Conservation (phyloP, 1,284 basidiomycete species). For the Porodaedalea pini region DNA sequence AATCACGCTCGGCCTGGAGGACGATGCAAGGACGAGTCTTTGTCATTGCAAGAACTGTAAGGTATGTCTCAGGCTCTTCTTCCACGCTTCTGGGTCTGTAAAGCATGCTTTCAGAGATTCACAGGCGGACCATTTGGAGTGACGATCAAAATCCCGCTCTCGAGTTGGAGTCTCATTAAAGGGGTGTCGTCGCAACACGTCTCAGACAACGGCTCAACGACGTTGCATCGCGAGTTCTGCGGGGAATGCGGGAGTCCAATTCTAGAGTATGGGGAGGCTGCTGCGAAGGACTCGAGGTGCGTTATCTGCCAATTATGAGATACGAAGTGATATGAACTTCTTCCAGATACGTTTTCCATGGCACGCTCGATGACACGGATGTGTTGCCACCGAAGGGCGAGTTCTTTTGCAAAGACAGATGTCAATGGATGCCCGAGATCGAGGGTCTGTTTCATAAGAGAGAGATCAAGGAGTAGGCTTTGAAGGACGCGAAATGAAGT, state of each 20-base stretch:
- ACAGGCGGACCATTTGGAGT: constrained; percentile 27
- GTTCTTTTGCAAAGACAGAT: constrained; percentile 29
- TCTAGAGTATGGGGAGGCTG: constrained; percentile 25
- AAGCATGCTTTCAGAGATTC: constrained; percentile 24
- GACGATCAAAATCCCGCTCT: constrained; percentile 26
- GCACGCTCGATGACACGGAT: constrained; percentile 26
- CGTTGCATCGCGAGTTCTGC: constrained; percentile 29
- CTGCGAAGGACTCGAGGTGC: background rate
- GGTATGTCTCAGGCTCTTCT: constrained; percentile 19
- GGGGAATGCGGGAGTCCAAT: constrained; percentile 25
- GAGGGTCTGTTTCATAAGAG: constrained; percentile 13
- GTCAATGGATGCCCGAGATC: constrained; percentile 27
- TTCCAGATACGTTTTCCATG: constrained; percentile 23
- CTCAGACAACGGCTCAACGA: constrained; percentile 28
- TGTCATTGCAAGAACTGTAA: constrained; percentile 32
- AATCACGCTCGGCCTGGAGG: constrained; percentile 23
- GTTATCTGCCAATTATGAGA: constrained; percentile 14
- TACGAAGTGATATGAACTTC: constrained; percentile 6
- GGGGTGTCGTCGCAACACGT: constrained; percentile 25
- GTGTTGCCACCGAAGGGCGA: constrained; percentile 30
- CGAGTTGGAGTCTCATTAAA: constrained; percentile 23
- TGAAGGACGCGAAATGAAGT: no score
- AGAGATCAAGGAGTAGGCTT: constrained; percentile 13
- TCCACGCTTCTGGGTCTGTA: background rate
- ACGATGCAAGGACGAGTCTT: constrained; percentile 27